phyloP scores from a whole-genome alignment of 192 early-diverging fungal genomes.

The Irineochytrium annulatum region DNA sequence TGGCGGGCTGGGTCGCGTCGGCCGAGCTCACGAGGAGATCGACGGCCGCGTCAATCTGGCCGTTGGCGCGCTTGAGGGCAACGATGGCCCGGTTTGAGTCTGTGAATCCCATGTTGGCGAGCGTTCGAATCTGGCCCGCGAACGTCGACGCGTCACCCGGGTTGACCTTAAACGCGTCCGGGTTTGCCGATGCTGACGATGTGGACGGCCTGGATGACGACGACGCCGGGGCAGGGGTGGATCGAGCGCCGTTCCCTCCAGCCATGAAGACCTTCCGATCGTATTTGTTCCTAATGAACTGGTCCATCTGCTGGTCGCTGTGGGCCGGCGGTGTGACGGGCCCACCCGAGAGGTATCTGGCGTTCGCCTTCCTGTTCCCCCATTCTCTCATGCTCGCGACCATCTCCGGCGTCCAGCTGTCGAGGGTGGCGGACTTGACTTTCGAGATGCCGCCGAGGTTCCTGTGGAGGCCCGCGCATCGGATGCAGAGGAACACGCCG shows the following conservation, averaged over 20 bases:
- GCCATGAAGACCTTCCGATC: conserved; percentile 57
- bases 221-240: too few species aligned
- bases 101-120: conserved; percentile 80
- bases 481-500: conserved; percentile 47
- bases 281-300: conserved; percentile 90
- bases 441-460: conserved; percentile 83
- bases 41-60: conserved; percentile 70
- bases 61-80: conserved; percentile 66
- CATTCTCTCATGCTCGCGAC: conserved; percentile 59
- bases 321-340: neutral
- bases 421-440: conserved; percentile 85
- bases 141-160: conserved; percentile 23
- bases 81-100: conserved; percentile 62
- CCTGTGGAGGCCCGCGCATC: conserved; percentile 48
- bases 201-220: neutral
- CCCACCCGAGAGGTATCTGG: neutral
- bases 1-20: neutral
- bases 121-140: conserved; percentile 26
- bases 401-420: conserved; percentile 83
- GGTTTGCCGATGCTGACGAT: too few species aligned
- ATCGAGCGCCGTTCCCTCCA: neutral
- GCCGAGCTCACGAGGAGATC: conserved; percentile 44
- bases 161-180: conserved; percentile 4
- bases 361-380: conserved; percentile 36
- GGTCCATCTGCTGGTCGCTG: conserved; percentile 69